Percentiles rank a stretch among this genome's conserved stretches.
phyloP scores from a whole-genome alignment of 805 yeast species.

The Myxozyma kluyveri region DNA sequence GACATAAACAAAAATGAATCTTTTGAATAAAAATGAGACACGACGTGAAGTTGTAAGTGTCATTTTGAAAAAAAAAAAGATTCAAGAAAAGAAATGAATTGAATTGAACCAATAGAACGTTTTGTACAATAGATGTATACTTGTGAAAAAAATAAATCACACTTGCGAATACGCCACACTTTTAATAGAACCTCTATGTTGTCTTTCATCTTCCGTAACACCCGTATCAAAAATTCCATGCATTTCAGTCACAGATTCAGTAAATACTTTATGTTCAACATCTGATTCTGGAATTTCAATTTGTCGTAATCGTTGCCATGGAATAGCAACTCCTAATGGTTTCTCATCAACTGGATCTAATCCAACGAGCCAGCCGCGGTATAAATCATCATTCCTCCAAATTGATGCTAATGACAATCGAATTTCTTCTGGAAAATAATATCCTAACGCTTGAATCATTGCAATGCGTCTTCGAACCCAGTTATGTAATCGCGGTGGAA shows the following conservation, averaged over 20 bases:
- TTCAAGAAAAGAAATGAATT: no score
- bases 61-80: no score
- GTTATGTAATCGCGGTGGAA: slow-evolving; percentile 18
- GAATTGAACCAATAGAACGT: no score
- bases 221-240: slow-evolving; percentile 22
- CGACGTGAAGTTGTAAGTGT: no score
- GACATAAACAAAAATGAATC: no score
- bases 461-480: slow-evolving; percentile 28
- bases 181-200: no score
- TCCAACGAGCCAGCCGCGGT: slow-evolving; percentile 26
- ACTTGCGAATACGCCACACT: no score
- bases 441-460: slow-evolving; percentile 22
- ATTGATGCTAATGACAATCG: slow-evolving; percentile 18
- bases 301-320: slow-evolving; percentile 21
- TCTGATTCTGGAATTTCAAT: slow-evolving; percentile 13
- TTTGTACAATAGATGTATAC: no score
- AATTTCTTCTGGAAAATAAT: slow-evolving; percentile 22
- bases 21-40: no score
- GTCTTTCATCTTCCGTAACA: no score
- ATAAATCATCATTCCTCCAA: slow-evolving; percentile 21
- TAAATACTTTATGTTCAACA: slow-evolving; percentile 7
- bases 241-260: slow-evolving; percentile 16
- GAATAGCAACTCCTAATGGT: slow-evolving; percentile 18
- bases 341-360: slow-evolving; percentile 10
- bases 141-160: no score